phyloP scores from a whole-genome alignment of 2,329 filamentous ascomycete species.

The Penicillium thymicola region DNA sequence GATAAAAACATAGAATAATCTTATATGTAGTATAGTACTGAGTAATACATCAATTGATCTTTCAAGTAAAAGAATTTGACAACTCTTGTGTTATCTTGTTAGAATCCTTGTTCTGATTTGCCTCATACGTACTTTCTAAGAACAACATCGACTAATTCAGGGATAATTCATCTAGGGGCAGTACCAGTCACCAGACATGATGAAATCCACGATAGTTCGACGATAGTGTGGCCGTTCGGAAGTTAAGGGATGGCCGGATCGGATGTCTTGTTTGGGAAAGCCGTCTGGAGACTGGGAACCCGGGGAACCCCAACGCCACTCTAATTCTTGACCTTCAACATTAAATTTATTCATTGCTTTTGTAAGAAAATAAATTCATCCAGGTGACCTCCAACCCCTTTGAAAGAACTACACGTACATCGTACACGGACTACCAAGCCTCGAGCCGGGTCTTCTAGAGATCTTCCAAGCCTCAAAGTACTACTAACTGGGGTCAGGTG shows the following conservation, averaged over 20 bases:
- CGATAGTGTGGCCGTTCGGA: neutral
- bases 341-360: neutral
- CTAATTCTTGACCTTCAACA: neutral
- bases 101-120: neutral
- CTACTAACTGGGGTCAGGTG: slow-evolving; percentile 6
- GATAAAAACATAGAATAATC: neutral
- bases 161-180: neutral
- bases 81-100: neutral
- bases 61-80: neutral
- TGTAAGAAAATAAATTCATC: neutral
- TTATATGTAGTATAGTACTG: neutral
- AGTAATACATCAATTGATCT: neutral
- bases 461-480: neutral
- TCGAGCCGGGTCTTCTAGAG: slow-evolving; percentile 2
- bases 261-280: slow-evolving; percentile 10
- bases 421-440: neutral
- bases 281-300: slow-evolving; percentile 4
- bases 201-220: neutral
- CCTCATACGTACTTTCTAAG: neutral
- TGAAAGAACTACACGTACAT: neutral
- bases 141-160: neutral
- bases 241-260: slow-evolving; percentile 5
- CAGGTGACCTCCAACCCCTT: neutral
- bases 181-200: neutral
- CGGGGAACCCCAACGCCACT: slow-evolving; percentile 9